These are phyloP conservation scores for Meyerozyma guilliermondii DNA, from an alignment of 1,139 yeast species.

Conservation along the genomic window DNA sequence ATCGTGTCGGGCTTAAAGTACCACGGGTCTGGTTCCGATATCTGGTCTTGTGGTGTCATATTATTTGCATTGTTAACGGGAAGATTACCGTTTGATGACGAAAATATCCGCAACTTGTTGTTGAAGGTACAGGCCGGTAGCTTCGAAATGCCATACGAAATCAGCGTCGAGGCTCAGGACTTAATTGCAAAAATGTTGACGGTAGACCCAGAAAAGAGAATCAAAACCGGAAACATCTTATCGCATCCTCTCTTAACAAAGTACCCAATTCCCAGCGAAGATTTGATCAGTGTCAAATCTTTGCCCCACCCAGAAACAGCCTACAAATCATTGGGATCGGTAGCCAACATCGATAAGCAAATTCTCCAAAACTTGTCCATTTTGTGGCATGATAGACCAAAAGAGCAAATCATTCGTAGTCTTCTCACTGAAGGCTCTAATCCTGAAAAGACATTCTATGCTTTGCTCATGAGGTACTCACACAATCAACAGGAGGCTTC, in stretches of 20 bases:
- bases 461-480: slow-evolving; percentile 53
- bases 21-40: slow-evolving; percentile 80
- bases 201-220: slow-evolving; percentile 73
- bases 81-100: slow-evolving; percentile 78
- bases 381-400: slow-evolving; percentile 68
- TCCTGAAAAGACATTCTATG: slow-evolving; percentile 74
- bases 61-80: slow-evolving; percentile 75
- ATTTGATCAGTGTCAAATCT: slow-evolving; percentile 45
- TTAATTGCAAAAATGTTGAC: slow-evolving; percentile 67
- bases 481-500: slow-evolving; percentile 36
- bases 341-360: slow-evolving; percentile 53
- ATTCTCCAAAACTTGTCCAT: slow-evolving; percentile 66
- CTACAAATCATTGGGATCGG: slow-evolving; percentile 41
- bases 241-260: slow-evolving; percentile 70
- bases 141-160: slow-evolving; percentile 65
- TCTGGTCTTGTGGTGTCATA: slow-evolving; percentile 85
- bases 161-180: slow-evolving; percentile 66
- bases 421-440: slow-evolving; percentile 54
- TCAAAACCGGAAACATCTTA: slow-evolving; percentile 70
- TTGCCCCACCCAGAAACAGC: slow-evolving; percentile 65
- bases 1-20: slow-evolving; percentile 73
- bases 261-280: slow-evolving; percentile 51
- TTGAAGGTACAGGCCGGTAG: slow-evolving; percentile 72
- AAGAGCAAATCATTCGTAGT: slow-evolving; percentile 49
- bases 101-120: slow-evolving; percentile 63